Conservation (phyloP, 164 flowering plant species). For the Annona cherimola region DNA sequence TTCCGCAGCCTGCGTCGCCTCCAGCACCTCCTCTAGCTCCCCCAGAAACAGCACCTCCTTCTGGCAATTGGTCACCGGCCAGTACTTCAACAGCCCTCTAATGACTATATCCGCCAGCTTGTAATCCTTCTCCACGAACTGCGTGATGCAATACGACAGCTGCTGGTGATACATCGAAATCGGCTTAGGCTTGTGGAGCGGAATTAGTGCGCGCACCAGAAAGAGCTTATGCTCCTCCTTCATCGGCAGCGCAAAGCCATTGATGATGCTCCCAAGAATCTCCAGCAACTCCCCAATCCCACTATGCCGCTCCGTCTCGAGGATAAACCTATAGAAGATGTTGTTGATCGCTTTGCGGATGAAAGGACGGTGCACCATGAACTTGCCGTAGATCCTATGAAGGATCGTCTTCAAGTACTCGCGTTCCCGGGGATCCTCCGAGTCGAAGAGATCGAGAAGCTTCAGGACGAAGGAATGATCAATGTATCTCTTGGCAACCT, state of each 20-base stretch:
- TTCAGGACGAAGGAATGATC: constrained; percentile 46
- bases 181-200: constrained; percentile 47
- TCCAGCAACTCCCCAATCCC: constrained; percentile 52
- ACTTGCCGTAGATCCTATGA: constrained; percentile 49
- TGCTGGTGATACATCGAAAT: constrained; percentile 44
- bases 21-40: constrained; percentile 48
- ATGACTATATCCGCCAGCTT: constrained; percentile 43
- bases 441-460: constrained; percentile 44
- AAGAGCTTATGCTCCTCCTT: constrained; percentile 57
- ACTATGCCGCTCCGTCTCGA: constrained; percentile 47
- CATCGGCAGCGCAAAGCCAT: constrained; percentile 54
- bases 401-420: constrained; percentile 50
- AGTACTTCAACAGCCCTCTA: constrained; percentile 48
- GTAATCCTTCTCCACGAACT: constrained; percentile 43
- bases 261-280: constrained; percentile 49
- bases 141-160: constrained; percentile 44
- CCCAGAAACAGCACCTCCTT: constrained; percentile 48
- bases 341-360: constrained; percentile 47
- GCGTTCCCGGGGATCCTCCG: constrained; percentile 52
- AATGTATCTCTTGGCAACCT: constrained; percentile 46
- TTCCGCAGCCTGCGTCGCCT: constrained; percentile 36
- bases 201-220: constrained; percentile 47
- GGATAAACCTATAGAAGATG: constrained; percentile 45
- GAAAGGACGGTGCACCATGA: constrained; percentile 53
- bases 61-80: constrained; percentile 48